phyloP scores from a whole-genome alignment of 441 rosid species.

The Daphne laureola region DNA sequence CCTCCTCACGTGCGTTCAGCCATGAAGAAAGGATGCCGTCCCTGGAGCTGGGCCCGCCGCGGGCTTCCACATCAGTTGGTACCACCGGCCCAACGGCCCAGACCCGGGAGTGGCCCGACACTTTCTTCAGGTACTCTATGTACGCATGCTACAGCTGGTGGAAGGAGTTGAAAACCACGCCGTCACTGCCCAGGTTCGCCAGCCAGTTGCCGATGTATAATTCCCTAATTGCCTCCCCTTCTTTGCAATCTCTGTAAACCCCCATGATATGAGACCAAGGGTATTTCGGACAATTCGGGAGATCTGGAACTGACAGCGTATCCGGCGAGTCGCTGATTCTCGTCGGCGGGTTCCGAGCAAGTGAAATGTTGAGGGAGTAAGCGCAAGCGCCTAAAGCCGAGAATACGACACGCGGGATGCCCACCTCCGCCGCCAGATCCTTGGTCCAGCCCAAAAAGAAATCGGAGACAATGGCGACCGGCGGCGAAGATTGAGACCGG shows the following conservation, averaged over 20 bases:
- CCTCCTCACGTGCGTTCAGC: constrained; percentile 36
- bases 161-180: constrained; percentile 33
- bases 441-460: constrained; percentile 52
- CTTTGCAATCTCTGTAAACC: constrained; percentile 14
- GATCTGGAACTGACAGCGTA: constrained; percentile 16
- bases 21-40: constrained; percentile 24
- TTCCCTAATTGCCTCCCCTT: constrained; percentile 29
- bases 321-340: neutral
- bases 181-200: constrained; percentile 28
- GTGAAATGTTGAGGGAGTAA: constrained; percentile 18
- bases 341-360: constrained; percentile 33
- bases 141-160: constrained; percentile 27
- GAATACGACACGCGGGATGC: constrained; percentile 31
- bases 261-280: constrained; percentile 25
- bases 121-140: constrained; percentile 26
- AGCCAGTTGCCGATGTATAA: constrained; percentile 18
- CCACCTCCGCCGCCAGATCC: constrained; percentile 21
- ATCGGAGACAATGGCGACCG: constrained; percentile 45
- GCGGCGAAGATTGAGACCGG: constrained; percentile 36
- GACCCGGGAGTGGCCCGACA: constrained; percentile 24
- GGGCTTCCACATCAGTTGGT: constrained; percentile 15
- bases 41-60: constrained; percentile 37
- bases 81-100: constrained; percentile 43
- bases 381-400: constrained; percentile 42
- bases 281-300: constrained; percentile 30